phyloP scores from a whole-genome alignment of 169 alveolate genomes.

The Cryptosporidium ubiquitum region DNA sequence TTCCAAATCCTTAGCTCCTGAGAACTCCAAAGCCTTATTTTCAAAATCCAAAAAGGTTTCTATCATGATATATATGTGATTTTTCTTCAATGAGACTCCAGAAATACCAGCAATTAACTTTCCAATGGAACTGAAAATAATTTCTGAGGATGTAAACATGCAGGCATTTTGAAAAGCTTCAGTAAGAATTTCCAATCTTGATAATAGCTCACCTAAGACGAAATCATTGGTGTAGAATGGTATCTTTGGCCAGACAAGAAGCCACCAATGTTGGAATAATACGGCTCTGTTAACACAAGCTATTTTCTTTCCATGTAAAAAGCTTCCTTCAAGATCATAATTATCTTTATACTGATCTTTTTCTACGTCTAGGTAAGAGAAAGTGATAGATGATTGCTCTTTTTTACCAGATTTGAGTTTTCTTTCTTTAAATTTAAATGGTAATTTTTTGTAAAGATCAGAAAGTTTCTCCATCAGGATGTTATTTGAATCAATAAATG shows the following conservation, averaged over 20 bases:
- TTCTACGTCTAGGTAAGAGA: not conserved
- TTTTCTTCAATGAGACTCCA: not conserved
- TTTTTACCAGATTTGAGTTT: not conserved
- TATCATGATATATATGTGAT: not conserved
- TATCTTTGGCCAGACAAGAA: slow-evolving; percentile 38
- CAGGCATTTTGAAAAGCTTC: not conserved
- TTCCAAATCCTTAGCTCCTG: slow-evolving; percentile 19
- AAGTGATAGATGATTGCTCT: not conserved
- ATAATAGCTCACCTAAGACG: slow-evolving; percentile 4
- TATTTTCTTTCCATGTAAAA: not conserved
- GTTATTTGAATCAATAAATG: not conserved
- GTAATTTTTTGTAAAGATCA: not conserved
- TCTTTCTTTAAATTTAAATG: not conserved
- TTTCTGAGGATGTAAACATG: not conserved
- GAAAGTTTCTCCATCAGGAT: not conserved
- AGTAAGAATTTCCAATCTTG: slow-evolving; percentile 11
- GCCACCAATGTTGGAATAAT: slow-evolving; percentile 63
- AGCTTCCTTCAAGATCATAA: not conserved
- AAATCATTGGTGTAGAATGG: slow-evolving; percentile 36
- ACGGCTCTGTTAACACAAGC: slow-evolving; percentile 26
- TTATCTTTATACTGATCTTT: not conserved
- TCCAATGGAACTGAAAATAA: not conserved
- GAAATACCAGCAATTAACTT: not conserved
- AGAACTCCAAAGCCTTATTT: not conserved
- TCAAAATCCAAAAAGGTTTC: slow-evolving; percentile 25